Percentiles rank a stretch among this genome's conserved stretches.
Evolutionary conservation across 2,329 filamentous ascomycete genomes (phyloP).

Genomic region (Aureobasidium sp.): DNA sequence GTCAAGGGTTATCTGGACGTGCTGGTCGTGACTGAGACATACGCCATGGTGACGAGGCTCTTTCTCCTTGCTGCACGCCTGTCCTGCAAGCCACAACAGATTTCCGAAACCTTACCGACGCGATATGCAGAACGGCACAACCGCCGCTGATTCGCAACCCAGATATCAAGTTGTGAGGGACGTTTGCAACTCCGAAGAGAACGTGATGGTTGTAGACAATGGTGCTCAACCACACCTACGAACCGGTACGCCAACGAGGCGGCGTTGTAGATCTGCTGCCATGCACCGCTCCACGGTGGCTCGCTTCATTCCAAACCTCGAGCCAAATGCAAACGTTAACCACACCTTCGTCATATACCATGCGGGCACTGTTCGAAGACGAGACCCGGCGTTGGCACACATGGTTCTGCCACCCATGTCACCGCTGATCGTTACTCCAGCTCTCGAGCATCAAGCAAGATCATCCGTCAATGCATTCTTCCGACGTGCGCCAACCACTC

Average conservation of each 20-base stretch:
- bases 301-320: neutral
- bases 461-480: neutral
- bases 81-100: neutral
- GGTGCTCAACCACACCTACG: neutral
- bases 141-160: neutral
- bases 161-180: neutral
- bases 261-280: neutral
- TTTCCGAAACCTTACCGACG: neutral
- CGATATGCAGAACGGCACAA: neutral
- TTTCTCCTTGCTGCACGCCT: neutral
- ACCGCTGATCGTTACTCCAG: slow-evolving; percentile 4
- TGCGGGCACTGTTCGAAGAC: neutral
- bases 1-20: neutral
- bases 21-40: neutral
- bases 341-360: neutral
- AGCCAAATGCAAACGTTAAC: too few relatives aligned
- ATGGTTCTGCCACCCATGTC: neutral
- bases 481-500: neutral
- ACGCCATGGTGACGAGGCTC: neutral
- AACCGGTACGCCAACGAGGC: neutral
- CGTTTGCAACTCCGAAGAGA: neutral
- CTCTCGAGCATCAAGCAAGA: neutral
- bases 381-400: neutral
- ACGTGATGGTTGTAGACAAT: neutral
- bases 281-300: too few relatives aligned